phyloP scores from a whole-genome alignment of 805 yeast species.

The Candida maris region DNA sequence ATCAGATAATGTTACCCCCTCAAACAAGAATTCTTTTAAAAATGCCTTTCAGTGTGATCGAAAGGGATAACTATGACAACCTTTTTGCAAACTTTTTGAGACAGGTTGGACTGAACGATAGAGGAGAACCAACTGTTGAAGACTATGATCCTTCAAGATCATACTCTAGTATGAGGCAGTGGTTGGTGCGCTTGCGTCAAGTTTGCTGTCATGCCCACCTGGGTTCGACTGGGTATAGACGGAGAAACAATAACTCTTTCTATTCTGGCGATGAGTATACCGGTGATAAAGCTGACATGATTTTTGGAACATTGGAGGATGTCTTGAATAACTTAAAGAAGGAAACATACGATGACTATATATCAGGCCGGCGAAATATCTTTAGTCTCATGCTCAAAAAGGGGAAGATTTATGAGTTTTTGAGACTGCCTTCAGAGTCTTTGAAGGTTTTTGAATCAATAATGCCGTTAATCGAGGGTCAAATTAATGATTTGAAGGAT shows the following conservation, averaged over 20 bases:
- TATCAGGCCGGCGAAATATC: constrained; percentile 45
- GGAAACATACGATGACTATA: constrained; percentile 47
- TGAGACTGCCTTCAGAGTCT: constrained; percentile 50
- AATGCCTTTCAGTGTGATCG: constrained; percentile 76
- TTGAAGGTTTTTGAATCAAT: constrained; percentile 42
- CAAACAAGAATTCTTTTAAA: constrained; percentile 70
- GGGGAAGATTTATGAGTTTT: constrained; percentile 68
- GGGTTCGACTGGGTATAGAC: constrained; percentile 15
- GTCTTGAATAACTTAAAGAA: constrained; percentile 64
- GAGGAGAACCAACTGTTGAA: constrained; percentile 46
- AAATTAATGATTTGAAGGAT: constrained; percentile 14
- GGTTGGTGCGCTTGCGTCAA: constrained; percentile 70
- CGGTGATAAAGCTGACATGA: constrained; percentile 15
- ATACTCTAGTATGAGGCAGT: constrained; percentile 51
- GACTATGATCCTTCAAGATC: constrained; percentile 48
- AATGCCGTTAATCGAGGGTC: constrained; percentile 30
- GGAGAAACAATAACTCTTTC: constrained; percentile 3
- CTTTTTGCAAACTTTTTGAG: constrained; percentile 55
- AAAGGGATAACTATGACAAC: constrained; percentile 76
- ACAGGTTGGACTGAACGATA: constrained; percentile 50
- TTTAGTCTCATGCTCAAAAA: constrained; percentile 46
- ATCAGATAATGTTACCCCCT: constrained; percentile 73
- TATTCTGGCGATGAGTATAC: constrained; percentile 10
- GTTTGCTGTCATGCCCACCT: constrained; percentile 77
- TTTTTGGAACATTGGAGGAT: constrained; percentile 54